These are phyloP conservation scores for Platanthera guangdongensis DNA, from an alignment of 106 monocot genomes.

Conservation along the genomic window DNA sequence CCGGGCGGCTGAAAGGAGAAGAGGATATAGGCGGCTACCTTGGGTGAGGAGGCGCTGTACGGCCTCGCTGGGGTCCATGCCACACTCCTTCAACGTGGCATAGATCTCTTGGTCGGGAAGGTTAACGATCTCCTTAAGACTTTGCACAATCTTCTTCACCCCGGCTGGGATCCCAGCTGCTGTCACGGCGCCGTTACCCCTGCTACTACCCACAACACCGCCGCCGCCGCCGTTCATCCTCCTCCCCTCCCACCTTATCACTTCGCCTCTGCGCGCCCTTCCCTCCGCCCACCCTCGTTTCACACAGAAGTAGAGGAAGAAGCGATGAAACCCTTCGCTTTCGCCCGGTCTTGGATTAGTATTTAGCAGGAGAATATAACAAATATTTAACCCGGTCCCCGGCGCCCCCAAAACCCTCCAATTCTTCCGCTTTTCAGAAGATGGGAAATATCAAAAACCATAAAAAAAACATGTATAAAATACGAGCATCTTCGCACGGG, in stretches of 20 bases:
- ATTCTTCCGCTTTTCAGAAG: too few species aligned
- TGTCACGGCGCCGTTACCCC: background rate
- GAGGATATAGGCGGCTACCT: slow-evolving; percentile 3
- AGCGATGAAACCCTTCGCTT: too few species aligned
- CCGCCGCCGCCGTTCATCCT: slow-evolving; percentile 6
- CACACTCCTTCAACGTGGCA: slow-evolving; percentile 19
- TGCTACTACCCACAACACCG: background rate
- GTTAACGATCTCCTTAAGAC: slow-evolving; percentile 16
- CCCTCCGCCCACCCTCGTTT: too few species aligned
- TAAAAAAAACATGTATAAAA: too few species aligned
- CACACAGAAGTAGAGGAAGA: too few species aligned
- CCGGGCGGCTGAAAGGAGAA: background rate
- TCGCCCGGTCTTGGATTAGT: too few species aligned
- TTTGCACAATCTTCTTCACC: slow-evolving; percentile 19
- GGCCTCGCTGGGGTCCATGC: slow-evolving; percentile 22
- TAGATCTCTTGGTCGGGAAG: slow-evolving; percentile 15
- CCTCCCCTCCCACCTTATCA: background rate
- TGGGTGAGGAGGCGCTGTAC: slow-evolving; percentile 17
- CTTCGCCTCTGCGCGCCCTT: background rate
- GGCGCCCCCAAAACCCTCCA: too few species aligned
- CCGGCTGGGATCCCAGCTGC: slow-evolving; percentile 12
- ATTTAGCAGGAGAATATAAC: too few species aligned
- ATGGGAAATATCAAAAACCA: too few species aligned
- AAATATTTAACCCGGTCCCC: too few species aligned
- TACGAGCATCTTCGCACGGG: too few species aligned